phyloP scores from a whole-genome alignment of 768 basidiomycete genomes.

The Tubosaeta sp. region DNA sequence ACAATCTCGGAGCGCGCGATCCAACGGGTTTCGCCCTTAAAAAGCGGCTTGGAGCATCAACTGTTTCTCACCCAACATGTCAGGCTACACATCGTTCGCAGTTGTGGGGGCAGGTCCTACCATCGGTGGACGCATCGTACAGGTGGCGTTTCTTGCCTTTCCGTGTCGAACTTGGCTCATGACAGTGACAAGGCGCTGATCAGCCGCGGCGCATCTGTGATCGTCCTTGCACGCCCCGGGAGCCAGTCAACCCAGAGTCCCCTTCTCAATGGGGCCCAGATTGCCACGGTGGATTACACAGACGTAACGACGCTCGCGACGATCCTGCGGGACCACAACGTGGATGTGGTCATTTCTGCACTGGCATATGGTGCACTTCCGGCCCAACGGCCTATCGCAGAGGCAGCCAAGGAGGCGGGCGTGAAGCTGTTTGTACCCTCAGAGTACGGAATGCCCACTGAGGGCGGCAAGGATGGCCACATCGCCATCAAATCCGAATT shows the following conservation, averaged over 20 bases:
- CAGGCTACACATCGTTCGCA: conserved; percentile 32
- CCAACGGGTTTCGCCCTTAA: conserved; percentile 3
- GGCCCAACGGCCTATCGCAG: conserved; percentile 27
- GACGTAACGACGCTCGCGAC: conserved; percentile 23
- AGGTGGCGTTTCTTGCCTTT: conserved; percentile 6
- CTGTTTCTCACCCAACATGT: conserved; percentile 13
- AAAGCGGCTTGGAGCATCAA: not conserved
- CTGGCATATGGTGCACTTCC: conserved; percentile 26
- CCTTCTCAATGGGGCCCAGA: conserved; percentile 23
- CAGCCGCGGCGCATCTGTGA: conserved; percentile 20
- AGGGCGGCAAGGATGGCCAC: conserved; percentile 27
- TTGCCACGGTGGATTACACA: conserved; percentile 27
- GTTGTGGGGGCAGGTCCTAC: conserved; percentile 34
- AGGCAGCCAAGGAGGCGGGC: conserved; percentile 34
- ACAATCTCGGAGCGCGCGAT: not conserved
- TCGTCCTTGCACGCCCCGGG: conserved; percentile 21
- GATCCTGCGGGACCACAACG: conserved; percentile 28
- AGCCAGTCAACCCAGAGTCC: conserved; percentile 18
- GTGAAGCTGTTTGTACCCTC: conserved; percentile 39
- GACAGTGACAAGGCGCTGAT: conserved; percentile 20
- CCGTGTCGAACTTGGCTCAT: not conserved
- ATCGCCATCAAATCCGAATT: conserved; percentile 25
- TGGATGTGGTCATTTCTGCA: conserved; percentile 34
- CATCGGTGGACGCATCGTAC: conserved; percentile 32
- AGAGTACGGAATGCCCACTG: conserved; percentile 35